These are phyloP conservation scores for Dothidotthia symphoricarpi DNA, from an alignment of 2,329 filamentous ascomycete genomes.

Conservation along the genomic window DNA sequence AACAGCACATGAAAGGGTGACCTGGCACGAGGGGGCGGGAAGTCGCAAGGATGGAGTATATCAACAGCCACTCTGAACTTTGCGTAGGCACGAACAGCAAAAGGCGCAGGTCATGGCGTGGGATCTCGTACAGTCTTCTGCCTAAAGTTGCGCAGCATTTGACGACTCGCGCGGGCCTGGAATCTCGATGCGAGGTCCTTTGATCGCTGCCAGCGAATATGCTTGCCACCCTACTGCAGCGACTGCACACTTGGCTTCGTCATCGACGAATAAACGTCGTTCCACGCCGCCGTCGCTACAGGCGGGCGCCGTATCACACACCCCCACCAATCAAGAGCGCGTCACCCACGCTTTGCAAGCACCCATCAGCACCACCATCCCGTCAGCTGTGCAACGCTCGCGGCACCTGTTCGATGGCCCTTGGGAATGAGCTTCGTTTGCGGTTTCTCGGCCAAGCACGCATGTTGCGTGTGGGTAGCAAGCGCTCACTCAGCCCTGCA, in stretches of 20 bases:
- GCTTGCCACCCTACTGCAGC: conserved; percentile 18
- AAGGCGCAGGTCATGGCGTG: conserved; percentile 22
- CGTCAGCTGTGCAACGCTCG: too few species aligned
- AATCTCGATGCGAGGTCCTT: background rate
- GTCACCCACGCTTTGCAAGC: too few species aligned
- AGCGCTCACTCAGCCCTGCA: conserved; percentile 13
- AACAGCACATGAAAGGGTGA: conserved; percentile 29
- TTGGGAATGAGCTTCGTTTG: conserved; percentile 8
- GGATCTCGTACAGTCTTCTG: background rate
- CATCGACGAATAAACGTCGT: conserved; percentile 18
- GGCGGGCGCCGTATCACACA: too few species aligned
- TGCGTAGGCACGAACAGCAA: conserved; percentile 16
- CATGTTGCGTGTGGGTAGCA: conserved; percentile 1
- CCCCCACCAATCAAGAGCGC: conserved; percentile 3
- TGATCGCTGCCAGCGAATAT: conserved; percentile 23
- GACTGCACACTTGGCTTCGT: conserved; percentile 13
- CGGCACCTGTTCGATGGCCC: background rate
- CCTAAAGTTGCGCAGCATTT: too few species aligned
- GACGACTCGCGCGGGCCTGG: too few species aligned
- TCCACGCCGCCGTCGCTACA: conserved; percentile 7
- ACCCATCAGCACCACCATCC: too few species aligned
- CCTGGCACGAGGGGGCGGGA: conserved; percentile 23
- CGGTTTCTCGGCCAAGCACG: conserved; percentile 8
- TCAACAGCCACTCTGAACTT: conserved; percentile 18
- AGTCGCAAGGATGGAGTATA: conserved; percentile 15